Evolutionary conservation across 768 basidiomycete genomes (phyloP).

Genomic region (Pulveroboletus sp.): DNA sequence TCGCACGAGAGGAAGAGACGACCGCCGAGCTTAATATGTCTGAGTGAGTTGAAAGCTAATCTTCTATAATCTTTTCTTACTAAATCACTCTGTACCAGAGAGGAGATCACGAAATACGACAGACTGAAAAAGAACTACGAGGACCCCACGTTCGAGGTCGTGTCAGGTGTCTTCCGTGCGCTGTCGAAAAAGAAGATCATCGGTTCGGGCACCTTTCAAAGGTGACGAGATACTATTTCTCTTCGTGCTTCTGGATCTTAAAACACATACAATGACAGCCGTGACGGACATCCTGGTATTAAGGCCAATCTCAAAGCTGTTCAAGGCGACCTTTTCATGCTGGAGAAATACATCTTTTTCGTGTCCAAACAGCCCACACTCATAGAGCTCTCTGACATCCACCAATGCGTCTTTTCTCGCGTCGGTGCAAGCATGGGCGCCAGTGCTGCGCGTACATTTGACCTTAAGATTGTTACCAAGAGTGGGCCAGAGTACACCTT

Average conservation of each 20-base stretch:
- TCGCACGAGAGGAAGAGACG: constrained; percentile 94
- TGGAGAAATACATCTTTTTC: constrained; percentile 97
- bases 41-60: constrained; percentile 54
- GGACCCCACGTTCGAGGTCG: constrained; percentile 91
- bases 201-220: constrained; percentile 81
- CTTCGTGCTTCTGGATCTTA: neutral
- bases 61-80: neutral
- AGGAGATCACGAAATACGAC: constrained; percentile 73
- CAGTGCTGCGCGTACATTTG: constrained; percentile 87
- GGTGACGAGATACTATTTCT: constrained; percentile 38
- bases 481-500: constrained; percentile 83
- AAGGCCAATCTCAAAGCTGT: constrained; percentile 97
- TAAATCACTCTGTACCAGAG: constrained; percentile 38
- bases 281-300: constrained; percentile 88
- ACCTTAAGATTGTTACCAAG: constrained; percentile 85
- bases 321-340: constrained; percentile 95
- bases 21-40: constrained; percentile 91
- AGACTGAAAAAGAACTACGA: constrained; percentile 92
- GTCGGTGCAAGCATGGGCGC: constrained; percentile 82
- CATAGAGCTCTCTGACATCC: constrained; percentile 85
- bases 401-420: constrained; percentile 88
- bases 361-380: constrained; percentile 93
- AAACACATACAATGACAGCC: constrained; percentile 40
- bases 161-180: constrained; percentile 89
- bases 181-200: constrained; percentile 89